These are phyloP conservation scores for Obelidium mucronatum DNA, from an alignment of 192 early-diverging fungal genomes.

Conservation along the genomic window DNA sequence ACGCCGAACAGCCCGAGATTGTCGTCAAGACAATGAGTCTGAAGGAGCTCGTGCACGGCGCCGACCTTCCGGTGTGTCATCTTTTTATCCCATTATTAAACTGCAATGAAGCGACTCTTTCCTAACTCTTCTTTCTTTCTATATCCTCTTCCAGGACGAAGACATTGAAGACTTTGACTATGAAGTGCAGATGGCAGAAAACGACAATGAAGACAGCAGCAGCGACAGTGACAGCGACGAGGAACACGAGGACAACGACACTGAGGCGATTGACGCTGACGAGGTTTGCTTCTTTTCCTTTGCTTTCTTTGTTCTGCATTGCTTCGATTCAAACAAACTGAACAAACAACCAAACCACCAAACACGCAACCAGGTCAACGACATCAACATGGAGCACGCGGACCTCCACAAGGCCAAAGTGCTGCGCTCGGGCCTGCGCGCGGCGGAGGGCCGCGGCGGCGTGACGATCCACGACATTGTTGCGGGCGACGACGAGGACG, in stretches of 20 bases:
- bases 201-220: background rate
- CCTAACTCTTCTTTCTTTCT: background rate
- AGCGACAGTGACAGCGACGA: background rate
- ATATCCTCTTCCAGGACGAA: conserved; percentile 14
- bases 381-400: conserved; percentile 1
- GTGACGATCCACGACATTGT: conserved; percentile 21
- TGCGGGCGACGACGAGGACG: conserved; percentile 21
- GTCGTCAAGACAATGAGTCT: conserved; percentile 18
- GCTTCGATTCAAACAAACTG: background rate
- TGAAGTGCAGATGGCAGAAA: background rate
- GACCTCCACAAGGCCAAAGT: conserved; percentile 15
- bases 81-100: background rate
- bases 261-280: conserved; percentile 14
- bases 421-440: conserved; percentile 12
- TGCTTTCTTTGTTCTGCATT: background rate
- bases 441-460: conserved; percentile 1
- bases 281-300: background rate
- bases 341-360: background rate
- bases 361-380: conserved; percentile 11
- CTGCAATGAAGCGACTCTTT: background rate
- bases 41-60: conserved; percentile 13
- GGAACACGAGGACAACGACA: conserved; percentile 10
- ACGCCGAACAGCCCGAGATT: background rate
- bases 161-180: conserved; percentile 27
- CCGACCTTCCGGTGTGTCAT: conserved; percentile 11